Percentiles rank a stretch among this genome's conserved stretches.
phyloP scores from a whole-genome alignment of 805 yeast species.

The Candida koratica region DNA sequence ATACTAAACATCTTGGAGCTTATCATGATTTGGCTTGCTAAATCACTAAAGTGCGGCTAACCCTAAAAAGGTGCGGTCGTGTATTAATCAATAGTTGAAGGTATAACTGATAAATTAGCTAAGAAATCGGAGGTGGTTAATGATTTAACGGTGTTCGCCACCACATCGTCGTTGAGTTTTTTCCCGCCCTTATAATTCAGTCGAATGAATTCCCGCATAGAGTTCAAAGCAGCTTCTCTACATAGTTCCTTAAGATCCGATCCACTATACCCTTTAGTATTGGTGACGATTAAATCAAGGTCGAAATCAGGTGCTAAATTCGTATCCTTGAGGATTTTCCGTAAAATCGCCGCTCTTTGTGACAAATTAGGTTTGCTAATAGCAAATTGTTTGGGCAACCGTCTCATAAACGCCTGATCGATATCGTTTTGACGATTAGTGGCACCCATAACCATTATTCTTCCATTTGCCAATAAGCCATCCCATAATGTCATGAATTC shows the following conservation, averaged over 20 bases:
- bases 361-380: slow-evolving; percentile 64
- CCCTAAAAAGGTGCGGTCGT: background rate
- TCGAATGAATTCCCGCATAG: slow-evolving; percentile 81
- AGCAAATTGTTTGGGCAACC: slow-evolving; percentile 88
- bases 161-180: slow-evolving; percentile 23
- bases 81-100: slow-evolving; percentile 18
- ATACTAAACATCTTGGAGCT: no score
- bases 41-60: background rate
- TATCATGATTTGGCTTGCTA: no score
- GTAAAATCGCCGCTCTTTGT: slow-evolving; percentile 68
- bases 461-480: slow-evolving; percentile 73
- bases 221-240: slow-evolving; percentile 86
- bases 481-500: slow-evolving; percentile 99
- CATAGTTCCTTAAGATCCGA: slow-evolving; percentile 88
- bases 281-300: slow-evolving; percentile 51
- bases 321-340: slow-evolving; percentile 65
- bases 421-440: slow-evolving; percentile 91
- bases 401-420: slow-evolving; percentile 85
- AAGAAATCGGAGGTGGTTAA: slow-evolving; percentile 62
- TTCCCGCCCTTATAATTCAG: slow-evolving; percentile 46
- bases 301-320: slow-evolving; percentile 59
- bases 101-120: slow-evolving; percentile 22
- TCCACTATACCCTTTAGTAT: slow-evolving; percentile 72
- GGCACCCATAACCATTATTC: slow-evolving; percentile 88
- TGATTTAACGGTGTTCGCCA: slow-evolving; percentile 50